Conservation (phyloP, 768 basidiomycete genomes). For the Paxillus ammoniavirescens region DNA sequence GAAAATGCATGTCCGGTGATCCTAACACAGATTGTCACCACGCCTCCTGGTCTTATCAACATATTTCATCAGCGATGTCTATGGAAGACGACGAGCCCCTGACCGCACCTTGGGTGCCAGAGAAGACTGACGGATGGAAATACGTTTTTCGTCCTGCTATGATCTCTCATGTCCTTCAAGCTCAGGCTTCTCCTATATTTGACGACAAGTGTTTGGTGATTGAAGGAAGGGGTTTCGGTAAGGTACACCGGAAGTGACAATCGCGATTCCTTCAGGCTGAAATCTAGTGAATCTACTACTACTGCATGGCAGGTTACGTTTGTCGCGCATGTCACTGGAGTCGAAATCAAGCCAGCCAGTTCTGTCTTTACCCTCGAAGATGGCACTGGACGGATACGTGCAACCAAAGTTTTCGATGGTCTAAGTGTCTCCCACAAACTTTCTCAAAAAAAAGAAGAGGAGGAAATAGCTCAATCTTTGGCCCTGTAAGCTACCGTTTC, state of each 20-base stretch:
- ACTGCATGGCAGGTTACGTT: conserved; percentile 39
- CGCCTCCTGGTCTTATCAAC: background rate
- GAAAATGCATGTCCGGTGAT: background rate
- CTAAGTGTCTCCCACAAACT: background rate
- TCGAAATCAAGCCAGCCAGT: conserved; percentile 9
- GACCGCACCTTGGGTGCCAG: conserved; percentile 1
- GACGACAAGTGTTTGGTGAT: conserved; percentile 44
- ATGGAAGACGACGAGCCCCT: conserved; percentile 1
- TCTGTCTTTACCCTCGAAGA: conserved; percentile 33
- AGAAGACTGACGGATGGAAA: background rate
- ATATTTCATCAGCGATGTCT: conserved; percentile 6
- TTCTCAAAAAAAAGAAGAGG: conserved; percentile 3
- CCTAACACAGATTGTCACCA: background rate
- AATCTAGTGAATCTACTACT: background rate
- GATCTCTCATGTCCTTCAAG: conserved; percentile 50
- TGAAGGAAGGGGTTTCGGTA: conserved; percentile 40
- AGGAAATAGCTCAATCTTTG: conserved; percentile 4
- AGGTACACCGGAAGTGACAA: conserved; percentile 27
- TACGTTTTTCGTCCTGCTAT: conserved; percentile 46
- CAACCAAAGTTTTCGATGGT: background rate
- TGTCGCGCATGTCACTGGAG: conserved; percentile 42
- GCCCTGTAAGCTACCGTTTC: conserved; percentile 16
- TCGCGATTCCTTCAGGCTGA: background rate
- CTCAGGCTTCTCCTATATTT: conserved; percentile 34
- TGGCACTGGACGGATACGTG: conserved; percentile 33